Conservation (phyloP, 805 yeast genomes). For the Hemisphaericaspora nanyangensis region DNA sequence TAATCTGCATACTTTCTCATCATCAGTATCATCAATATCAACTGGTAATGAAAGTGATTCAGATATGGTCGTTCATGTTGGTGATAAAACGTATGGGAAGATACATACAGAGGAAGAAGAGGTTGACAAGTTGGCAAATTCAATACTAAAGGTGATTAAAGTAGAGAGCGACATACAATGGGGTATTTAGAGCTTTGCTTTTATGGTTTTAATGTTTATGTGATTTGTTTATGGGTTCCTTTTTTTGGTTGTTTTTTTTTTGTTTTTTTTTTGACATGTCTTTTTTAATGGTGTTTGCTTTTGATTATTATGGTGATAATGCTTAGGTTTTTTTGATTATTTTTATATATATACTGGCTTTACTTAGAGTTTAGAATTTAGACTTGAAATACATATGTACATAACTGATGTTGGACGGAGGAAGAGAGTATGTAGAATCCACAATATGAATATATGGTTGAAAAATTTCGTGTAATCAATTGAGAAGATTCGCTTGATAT, state of each 20-base stretch:
- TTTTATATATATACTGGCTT: too few species aligned
- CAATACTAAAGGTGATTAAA: slow-evolving; percentile 14
- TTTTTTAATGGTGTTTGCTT: too few species aligned
- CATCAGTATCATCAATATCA: slow-evolving; percentile 2
- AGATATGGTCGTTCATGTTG: background rate
- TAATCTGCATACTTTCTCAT: background rate
- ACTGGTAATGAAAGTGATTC: background rate
- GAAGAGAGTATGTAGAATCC: too few species aligned
- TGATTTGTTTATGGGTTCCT: slow-evolving; percentile 1
- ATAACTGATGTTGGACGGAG: too few species aligned
- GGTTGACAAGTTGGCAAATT: slow-evolving; percentile 15
- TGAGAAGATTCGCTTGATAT: too few species aligned
- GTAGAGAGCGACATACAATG: slow-evolving; percentile 12
- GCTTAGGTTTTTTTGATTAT: too few species aligned
- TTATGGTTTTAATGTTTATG: background rate
- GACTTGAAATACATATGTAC: too few species aligned
- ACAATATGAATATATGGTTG: too few species aligned
- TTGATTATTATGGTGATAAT: too few species aligned
- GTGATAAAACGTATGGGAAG: background rate
- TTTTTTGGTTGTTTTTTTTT: background rate
- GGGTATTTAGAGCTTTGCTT: slow-evolving; percentile 11
- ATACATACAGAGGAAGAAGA: slow-evolving; percentile 8
- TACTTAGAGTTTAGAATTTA: too few species aligned
- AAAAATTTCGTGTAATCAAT: too few species aligned
- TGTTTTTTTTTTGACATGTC: background rate